Evolutionary conservation across 129 eudicot genomes (phyloP).

Genomic region (Centella asiatica): DNA sequence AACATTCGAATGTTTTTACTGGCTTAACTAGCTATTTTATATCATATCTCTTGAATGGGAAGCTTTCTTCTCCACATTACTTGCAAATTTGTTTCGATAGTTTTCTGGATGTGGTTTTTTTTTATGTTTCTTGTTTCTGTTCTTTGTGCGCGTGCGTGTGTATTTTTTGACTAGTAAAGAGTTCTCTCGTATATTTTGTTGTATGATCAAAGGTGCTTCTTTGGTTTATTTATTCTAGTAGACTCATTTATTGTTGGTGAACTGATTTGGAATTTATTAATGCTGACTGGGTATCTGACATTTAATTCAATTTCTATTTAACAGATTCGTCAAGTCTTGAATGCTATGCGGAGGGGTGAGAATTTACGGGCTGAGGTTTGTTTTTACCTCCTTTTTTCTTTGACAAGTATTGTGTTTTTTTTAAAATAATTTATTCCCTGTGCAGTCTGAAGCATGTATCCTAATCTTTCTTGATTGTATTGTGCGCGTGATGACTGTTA

Average conservation of each 20-base stretch:
- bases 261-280: neutral
- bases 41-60: too few species aligned
- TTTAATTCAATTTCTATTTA: constrained; percentile 4
- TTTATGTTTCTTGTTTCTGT: too few species aligned
- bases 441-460: neutral
- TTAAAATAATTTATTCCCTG: neutral
- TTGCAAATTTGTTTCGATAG: neutral
- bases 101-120: neutral
- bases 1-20: too few species aligned
- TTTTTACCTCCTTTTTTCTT: constrained; percentile 9
- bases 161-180: too few species aligned
- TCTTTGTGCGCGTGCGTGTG: too few species aligned
- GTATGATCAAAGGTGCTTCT: neutral
- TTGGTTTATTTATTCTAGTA: neutral
- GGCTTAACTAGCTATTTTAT: too few species aligned
- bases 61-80: too few species aligned
- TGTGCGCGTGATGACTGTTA: too few species aligned
- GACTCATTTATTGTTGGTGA: neutral
- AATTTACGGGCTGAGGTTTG: constrained; percentile 76
- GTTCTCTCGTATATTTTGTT: neutral
- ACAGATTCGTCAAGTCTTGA: constrained; percentile 73
- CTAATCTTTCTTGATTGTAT: too few species aligned
- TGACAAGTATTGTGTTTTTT: neutral
- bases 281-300: neutral
- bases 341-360: constrained; percentile 77